Evolutionary conservation across 495 filamentous ascomycete genomes (phyloP).

Genomic region (Parathielavia appendiculata): DNA sequence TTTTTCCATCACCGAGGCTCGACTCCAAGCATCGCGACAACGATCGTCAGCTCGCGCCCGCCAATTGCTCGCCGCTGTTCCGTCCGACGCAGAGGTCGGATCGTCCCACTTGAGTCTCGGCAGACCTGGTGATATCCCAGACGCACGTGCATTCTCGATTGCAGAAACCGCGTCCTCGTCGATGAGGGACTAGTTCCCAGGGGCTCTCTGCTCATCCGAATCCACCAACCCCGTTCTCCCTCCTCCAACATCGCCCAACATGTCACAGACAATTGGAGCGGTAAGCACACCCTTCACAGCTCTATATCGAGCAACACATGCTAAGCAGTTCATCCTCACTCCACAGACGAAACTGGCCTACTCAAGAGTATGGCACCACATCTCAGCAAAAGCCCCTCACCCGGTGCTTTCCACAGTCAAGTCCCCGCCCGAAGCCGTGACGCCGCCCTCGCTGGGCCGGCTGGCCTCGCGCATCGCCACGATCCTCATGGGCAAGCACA

Average conservation of each 20-base stretch:
- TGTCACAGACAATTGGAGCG: slow-evolving; percentile 28
- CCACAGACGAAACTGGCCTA: slow-evolving; percentile 89
- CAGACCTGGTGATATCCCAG: background rate
- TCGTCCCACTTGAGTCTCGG: background rate
- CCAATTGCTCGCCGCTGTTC: slow-evolving; percentile 6
- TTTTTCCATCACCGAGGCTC: slow-evolving; percentile 15
- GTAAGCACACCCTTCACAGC: slow-evolving; percentile 6
- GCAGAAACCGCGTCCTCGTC: slow-evolving; percentile 9
- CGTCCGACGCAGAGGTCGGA: background rate
- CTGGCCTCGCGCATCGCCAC: slow-evolving; percentile 87
- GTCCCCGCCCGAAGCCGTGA: slow-evolving; percentile 49
- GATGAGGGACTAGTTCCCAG: slow-evolving; percentile 30
- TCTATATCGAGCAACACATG: background rate
- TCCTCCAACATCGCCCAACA: slow-evolving; percentile 13
- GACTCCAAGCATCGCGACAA: slow-evolving; percentile 19
- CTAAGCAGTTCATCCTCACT: background rate
- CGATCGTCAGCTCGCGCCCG: slow-evolving; percentile 6
- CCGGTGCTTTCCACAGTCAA: slow-evolving; percentile 48
- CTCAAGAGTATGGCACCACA: slow-evolving; percentile 89
- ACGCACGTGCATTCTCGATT: background rate
- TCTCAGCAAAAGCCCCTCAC: slow-evolving; percentile 58
- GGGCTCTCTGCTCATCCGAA: slow-evolving; percentile 10
- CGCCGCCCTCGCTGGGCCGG: slow-evolving; percentile 71
- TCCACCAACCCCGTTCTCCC: background rate
- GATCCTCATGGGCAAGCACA: slow-evolving; percentile 97